phyloP scores from a whole-genome alignment of 192 early-diverging fungal genomes.

The Gryganskiella cystojenkinii region DNA sequence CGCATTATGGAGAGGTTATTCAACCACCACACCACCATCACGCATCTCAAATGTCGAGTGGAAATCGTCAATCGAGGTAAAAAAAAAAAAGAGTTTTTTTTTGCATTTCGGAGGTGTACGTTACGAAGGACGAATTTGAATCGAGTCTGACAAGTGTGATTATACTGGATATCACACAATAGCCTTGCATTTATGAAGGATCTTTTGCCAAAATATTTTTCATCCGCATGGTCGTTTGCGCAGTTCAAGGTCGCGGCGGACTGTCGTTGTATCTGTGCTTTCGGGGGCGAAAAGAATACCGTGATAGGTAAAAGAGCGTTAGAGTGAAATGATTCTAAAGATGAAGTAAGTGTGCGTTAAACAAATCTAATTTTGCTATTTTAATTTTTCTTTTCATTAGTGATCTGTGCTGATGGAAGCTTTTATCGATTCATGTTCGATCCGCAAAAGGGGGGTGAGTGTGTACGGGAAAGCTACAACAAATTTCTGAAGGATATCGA shows the following conservation, averaged over 20 bases:
- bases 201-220: conserved; percentile 93
- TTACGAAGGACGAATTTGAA: no score
- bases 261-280: conserved; percentile 83
- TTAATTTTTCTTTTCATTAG: conserved; percentile 38
- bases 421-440: conserved; percentile 90
- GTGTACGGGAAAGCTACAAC: conserved; percentile 58
- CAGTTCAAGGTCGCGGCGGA: conserved; percentile 84
- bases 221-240: conserved; percentile 94
- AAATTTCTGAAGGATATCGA: conserved; percentile 48
- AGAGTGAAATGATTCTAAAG: no score
- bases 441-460: conserved; percentile 76
- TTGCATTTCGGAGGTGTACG: no score
- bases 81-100: background rate
- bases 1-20: conserved; percentile 66
- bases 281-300: conserved; percentile 81
- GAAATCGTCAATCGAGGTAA: conserved; percentile 62
- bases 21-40: no score
- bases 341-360: no score
- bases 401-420: conserved; percentile 89
- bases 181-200: conserved; percentile 80
- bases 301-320: conserved; percentile 67
- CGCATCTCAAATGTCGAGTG: conserved; percentile 38
- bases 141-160: no score
- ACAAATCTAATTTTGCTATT: no score
- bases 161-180: no score